Evolutionary conservation across 163 green algal genomes (phyloP).

Genomic region (Chlamydomonas reinhardtii): DNA sequence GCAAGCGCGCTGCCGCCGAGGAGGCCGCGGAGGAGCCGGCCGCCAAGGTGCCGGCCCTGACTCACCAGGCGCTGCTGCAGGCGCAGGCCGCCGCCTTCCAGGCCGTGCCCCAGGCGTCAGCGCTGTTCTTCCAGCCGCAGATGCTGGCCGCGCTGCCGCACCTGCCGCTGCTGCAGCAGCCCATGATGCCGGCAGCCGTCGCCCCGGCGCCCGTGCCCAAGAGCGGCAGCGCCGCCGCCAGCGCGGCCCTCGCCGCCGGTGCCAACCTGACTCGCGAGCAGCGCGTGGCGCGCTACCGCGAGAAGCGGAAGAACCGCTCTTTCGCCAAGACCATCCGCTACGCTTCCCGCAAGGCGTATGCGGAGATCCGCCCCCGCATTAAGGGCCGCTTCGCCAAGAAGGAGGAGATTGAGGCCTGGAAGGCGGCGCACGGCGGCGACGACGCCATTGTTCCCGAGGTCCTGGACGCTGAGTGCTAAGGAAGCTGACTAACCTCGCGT

Average conservation of each 20-base stretch:
- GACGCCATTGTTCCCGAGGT: constrained; percentile 44
- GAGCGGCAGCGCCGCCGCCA: constrained; percentile 12
- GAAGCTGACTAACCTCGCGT: too few relatives aligned
- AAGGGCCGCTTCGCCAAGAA: constrained; percentile 94
- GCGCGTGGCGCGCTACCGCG: constrained; percentile 75
- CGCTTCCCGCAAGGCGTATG: constrained; percentile 92
- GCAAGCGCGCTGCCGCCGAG: constrained; percentile 21
- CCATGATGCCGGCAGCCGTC: background rate
- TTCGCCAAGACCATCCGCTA: constrained; percentile 97
- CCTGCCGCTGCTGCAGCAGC: background rate
- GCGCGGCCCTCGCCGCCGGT: background rate
- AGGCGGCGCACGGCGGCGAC: constrained; percentile 43
- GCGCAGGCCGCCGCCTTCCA: background rate
- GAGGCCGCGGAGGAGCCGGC: constrained; percentile 1
- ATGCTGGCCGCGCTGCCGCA: background rate
- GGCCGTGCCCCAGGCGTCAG: background rate
- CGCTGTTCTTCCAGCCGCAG: constrained; percentile 22
- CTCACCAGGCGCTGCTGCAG: background rate
- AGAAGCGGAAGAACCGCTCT: constrained; percentile 88
- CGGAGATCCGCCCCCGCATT: constrained; percentile 92
- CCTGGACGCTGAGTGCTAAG: constrained; percentile 19
- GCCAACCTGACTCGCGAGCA: constrained; percentile 56
- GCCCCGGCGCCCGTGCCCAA: background rate
- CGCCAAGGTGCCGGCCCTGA: constrained; percentile 2
- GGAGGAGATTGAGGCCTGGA: constrained; percentile 82